A percentile compares a stretch with the other conserved stretches of the same genome.
Evolutionary conservation across 164 flowering plant genomes (phyloP).

Genomic region (Euptelea pleiosperma): DNA sequence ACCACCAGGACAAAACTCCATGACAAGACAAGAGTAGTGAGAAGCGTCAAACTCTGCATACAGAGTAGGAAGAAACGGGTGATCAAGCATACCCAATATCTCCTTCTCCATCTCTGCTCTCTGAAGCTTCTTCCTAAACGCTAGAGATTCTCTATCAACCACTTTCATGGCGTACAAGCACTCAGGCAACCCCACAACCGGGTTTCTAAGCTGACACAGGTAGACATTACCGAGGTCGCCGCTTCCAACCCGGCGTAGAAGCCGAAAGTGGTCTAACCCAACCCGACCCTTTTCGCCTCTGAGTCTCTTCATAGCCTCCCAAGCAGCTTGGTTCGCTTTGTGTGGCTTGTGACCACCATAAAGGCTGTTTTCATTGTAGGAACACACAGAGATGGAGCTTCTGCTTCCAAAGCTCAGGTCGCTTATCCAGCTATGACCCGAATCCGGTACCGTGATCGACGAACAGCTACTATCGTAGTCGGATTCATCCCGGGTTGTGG

Average conservation of each 20-base stretch:
- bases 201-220: slow-evolving; percentile 61
- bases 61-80: slow-evolving; percentile 81
- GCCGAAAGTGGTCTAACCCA: slow-evolving; percentile 67
- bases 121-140: slow-evolving; percentile 54
- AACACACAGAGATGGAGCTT: slow-evolving; percentile 49
- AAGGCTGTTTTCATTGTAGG: slow-evolving; percentile 23
- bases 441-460: slow-evolving; percentile 54
- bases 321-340: slow-evolving; percentile 73
- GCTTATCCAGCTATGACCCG: slow-evolving; percentile 62
- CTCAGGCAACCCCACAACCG: slow-evolving; percentile 32
- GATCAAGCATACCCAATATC: slow-evolving; percentile 72
- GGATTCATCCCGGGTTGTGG: slow-evolving; percentile 34
- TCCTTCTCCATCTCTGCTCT: slow-evolving; percentile 90
- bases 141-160: slow-evolving; percentile 77
- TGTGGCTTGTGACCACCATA: slow-evolving; percentile 50
- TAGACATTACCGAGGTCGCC: slow-evolving; percentile 84
- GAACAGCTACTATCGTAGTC: slow-evolving; percentile 67
- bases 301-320: slow-evolving; percentile 70
- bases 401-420: slow-evolving; percentile 59
- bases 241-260: slow-evolving; percentile 62
- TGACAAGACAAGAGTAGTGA: slow-evolving; percentile 78
- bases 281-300: slow-evolving; percentile 35
- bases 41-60: slow-evolving; percentile 78
- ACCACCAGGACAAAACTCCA: slow-evolving; percentile 95
- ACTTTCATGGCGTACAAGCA: slow-evolving; percentile 85